A percentile compares a stretch with the other conserved stretches of the same genome.
Conservation (phyloP, 2,329 filamentous ascomycete species). For the Pyrenochaeta sp. region DNA sequence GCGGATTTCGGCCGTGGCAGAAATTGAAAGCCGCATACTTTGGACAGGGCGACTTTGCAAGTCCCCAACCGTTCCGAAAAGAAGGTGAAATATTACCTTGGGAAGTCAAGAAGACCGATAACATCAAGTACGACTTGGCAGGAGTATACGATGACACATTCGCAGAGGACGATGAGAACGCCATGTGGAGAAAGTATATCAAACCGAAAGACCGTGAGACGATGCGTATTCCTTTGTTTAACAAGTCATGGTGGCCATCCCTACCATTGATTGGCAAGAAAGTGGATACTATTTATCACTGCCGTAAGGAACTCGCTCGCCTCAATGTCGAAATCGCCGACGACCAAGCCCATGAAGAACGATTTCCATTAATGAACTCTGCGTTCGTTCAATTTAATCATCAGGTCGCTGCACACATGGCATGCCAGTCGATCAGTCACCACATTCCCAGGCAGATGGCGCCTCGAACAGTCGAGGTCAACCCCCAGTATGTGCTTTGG, state of each 20-base stretch:
- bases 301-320: slow-evolving; percentile 83
- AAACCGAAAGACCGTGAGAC: slow-evolving; percentile 84
- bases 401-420: slow-evolving; percentile 97
- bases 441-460: slow-evolving; percentile 94
- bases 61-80: slow-evolving; percentile 53
- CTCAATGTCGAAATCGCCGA: slow-evolving; percentile 91
- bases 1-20: slow-evolving; percentile 28
- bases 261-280: slow-evolving; percentile 86
- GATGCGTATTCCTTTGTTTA: slow-evolving; percentile 71
- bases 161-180: slow-evolving; percentile 43
- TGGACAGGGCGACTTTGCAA: slow-evolving; percentile 47
- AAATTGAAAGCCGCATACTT: slow-evolving; percentile 34
- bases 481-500: slow-evolving; percentile 92
- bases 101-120: slow-evolving; percentile 32
- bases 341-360: slow-evolving; percentile 85
- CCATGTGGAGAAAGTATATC: slow-evolving; percentile 84
- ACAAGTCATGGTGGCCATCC: slow-evolving; percentile 74
- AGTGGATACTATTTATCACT: slow-evolving; percentile 94
- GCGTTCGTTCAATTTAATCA: slow-evolving; percentile 99
- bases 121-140: slow-evolving; percentile 41
- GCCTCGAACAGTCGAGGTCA: slow-evolving; percentile 90
- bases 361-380: slow-evolving; percentile 91
- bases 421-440: slow-evolving; percentile 89
- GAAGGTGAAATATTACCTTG: slow-evolving; percentile 51
- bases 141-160: slow-evolving; percentile 42